Conservation (phyloP, 371 early-diverging fungal genomes). For the Thermomucor indicae-seudaticae region DNA sequence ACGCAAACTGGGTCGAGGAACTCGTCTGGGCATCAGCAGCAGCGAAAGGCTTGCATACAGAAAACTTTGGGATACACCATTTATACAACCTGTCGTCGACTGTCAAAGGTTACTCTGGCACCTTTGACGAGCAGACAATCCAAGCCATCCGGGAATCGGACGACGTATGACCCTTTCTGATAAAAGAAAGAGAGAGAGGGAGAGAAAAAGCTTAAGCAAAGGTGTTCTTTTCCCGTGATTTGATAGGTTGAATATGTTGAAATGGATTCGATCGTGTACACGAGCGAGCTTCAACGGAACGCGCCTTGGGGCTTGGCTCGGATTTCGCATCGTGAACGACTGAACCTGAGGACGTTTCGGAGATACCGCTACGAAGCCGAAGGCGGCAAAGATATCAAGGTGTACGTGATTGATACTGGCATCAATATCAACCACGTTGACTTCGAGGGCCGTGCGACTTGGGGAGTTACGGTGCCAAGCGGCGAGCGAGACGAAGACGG, state of each 20-base stretch:
- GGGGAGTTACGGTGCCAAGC: slow-evolving; percentile 70
- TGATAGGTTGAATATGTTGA: slow-evolving; percentile 78
- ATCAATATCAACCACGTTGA: slow-evolving; percentile 76
- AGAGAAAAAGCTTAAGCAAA: background rate
- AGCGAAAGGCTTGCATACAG: slow-evolving; percentile 26
- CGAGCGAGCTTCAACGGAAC: slow-evolving; percentile 53
- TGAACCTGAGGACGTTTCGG: slow-evolving; percentile 59
- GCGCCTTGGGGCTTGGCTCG: slow-evolving; percentile 92
- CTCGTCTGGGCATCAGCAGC: slow-evolving; percentile 13
- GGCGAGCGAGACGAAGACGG: slow-evolving; percentile 71
- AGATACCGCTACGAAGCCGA: slow-evolving; percentile 67
- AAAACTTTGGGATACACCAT: slow-evolving; percentile 82
- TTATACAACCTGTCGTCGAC: slow-evolving; percentile 61
- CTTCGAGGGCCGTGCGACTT: slow-evolving; percentile 80
- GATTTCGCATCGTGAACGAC: slow-evolving; percentile 66
- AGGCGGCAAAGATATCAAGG: slow-evolving; percentile 79
- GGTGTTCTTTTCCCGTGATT: slow-evolving; percentile 3
- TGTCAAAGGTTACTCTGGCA: slow-evolving; percentile 91
- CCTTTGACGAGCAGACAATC: slow-evolving; percentile 62
- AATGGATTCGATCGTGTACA: slow-evolving; percentile 74
- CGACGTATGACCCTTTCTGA: slow-evolving; percentile 39
- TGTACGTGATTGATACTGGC: slow-evolving; percentile 90
- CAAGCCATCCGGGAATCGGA: slow-evolving; percentile 64
- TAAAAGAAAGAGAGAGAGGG: too few species aligned
- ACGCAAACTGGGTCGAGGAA: slow-evolving; percentile 36